Evolutionary conservation across 148 eudicot species (phyloP).

Genomic region (Arctostaphylos glauca): DNA sequence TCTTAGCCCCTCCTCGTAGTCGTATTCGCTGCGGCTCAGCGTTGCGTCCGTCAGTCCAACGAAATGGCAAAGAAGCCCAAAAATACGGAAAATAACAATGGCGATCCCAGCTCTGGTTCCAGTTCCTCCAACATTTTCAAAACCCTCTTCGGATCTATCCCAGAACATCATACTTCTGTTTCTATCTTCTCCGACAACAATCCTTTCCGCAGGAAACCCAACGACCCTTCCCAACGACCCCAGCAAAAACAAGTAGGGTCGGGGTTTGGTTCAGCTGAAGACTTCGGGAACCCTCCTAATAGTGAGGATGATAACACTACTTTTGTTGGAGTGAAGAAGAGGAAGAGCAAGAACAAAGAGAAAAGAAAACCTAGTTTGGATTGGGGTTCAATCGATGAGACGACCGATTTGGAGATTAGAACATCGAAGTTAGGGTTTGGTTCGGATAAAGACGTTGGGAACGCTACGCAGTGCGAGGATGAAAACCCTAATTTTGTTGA

Average conservation of each 20-base stretch:
- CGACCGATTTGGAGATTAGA: slow-evolving; percentile 6
- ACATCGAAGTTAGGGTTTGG: slow-evolving; percentile 17
- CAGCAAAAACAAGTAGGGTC: not conserved
- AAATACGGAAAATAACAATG: slow-evolving; percentile 21
- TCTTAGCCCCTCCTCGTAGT: not conserved
- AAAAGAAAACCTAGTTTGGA: slow-evolving; percentile 13
- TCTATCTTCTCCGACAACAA: slow-evolving; percentile 60
- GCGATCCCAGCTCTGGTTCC: slow-evolving; percentile 9
- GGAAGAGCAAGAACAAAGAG: slow-evolving; percentile 28
- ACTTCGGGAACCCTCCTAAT: slow-evolving; percentile 15
- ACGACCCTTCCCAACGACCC: not conserved
- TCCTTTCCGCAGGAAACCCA: slow-evolving; percentile 56
- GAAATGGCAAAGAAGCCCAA: slow-evolving; percentile 71
- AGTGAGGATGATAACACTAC: slow-evolving; percentile 21
- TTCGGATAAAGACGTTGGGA: not conserved
- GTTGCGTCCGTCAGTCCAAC: not conserved
- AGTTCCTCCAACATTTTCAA: slow-evolving; percentile 39
- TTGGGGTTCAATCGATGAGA: slow-evolving; percentile 7
- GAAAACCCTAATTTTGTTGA: not conserved
- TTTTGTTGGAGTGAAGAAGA: slow-evolving; percentile 27
- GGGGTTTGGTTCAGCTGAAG: slow-evolving; percentile 17
- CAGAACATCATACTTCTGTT: slow-evolving; percentile 22
- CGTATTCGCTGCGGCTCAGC: not conserved
- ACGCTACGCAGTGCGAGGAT: not conserved
- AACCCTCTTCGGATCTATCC: slow-evolving; percentile 54